Base-by-base conservation (phyloP, 306 rosid species). In the Cucumis hystrix region DNA sequence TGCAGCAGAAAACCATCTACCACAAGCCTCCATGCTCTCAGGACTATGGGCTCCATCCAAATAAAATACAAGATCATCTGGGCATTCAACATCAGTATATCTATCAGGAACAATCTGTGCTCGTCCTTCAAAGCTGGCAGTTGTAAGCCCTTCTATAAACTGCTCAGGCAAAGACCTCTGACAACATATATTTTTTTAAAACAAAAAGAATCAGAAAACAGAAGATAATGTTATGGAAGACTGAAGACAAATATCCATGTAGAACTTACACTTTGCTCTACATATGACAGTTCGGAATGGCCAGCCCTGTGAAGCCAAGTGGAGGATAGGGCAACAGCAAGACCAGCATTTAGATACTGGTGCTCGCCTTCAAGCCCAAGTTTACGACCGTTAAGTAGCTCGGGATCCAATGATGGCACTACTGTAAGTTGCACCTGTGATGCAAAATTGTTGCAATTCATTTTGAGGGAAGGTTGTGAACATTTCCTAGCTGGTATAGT, bases 1-100 rank as follows among this genome's bases (percentile, higher is more conserved):
- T 39, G 91, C 87, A 84, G 76, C 79, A 73, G 93, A 90, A 86
- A 95, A 95, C 98, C 98, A 95, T 77, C 79, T 88, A 18, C 91
- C 96, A 81, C 98, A 90, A 51, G 85, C 83, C 85, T 90, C 97
- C 91, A 95, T 79, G 83, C 97, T 95, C 88, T 95, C 97, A 43
- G 97, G 97, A 82, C 97, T 95, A 85, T 95, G 98, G 64, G 98
- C 98, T 78, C 97, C 98, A 77, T 95, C 98, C 85, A 95, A 75
- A 85, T 84, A 92, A 86, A 95, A 95, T 55, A 87, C 84, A 67
- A 92, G 91, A 71, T 87, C 90, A 79, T 87, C 87, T 39, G 41
- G 79, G 71, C 56, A 80, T 81, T 87, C 90, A 51, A 43, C 82
- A 84, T 79, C 77, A 76, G 75, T 25, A 66, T 35, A 80, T 85